Evolutionary conservation across 306 rosid genomes (phyloP).

Genomic region (Acacia acuminata): DNA sequence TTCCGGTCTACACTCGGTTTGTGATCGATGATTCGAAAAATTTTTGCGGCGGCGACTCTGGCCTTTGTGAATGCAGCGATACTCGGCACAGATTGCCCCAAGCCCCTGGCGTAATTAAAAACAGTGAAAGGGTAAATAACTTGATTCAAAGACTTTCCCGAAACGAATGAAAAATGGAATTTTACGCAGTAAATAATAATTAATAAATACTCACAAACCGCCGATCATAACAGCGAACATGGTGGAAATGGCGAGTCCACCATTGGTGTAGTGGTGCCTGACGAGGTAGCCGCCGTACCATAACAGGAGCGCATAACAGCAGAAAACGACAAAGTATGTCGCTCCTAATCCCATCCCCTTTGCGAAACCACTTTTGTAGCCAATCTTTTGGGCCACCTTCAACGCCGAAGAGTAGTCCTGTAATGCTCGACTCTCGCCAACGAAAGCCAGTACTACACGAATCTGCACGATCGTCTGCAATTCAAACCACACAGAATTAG

Average conservation of each 20-base stretch:
- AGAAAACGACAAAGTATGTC: slow-evolving; percentile 87
- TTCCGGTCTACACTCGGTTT: slow-evolving; percentile 69
- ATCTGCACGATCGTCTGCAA: slow-evolving; percentile 82
- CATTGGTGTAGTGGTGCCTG: slow-evolving; percentile 79
- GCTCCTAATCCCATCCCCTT: slow-evolving; percentile 95
- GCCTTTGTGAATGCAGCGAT: slow-evolving; percentile 83
- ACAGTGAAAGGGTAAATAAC: neutral
- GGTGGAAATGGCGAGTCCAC: slow-evolving; percentile 91
- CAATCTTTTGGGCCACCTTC: slow-evolving; percentile 65
- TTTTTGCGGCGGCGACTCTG: slow-evolving; percentile 83
- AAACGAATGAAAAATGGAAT: slow-evolving; percentile 12
- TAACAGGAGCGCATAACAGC: slow-evolving; percentile 85
- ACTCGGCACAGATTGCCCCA: slow-evolving; percentile 89
- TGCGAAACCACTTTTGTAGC: slow-evolving; percentile 80
- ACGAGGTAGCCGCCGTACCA: slow-evolving; percentile 95
- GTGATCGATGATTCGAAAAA: slow-evolving; percentile 76
- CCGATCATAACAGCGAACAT: slow-evolving; percentile 94
- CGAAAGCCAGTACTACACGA: slow-evolving; percentile 73
- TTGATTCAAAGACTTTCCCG: neutral
- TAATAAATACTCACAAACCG: slow-evolving; percentile 65
- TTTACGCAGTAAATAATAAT: neutral
- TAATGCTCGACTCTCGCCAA: slow-evolving; percentile 70
- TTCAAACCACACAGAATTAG: neutral
- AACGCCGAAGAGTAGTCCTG: slow-evolving; percentile 66
- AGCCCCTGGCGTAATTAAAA: slow-evolving; percentile 46